Percentiles rank a stretch among this genome's conserved stretches.
Evolutionary conservation across 176 grass and related monocot species (phyloP).

Genomic region (Paspalum notatum): DNA sequence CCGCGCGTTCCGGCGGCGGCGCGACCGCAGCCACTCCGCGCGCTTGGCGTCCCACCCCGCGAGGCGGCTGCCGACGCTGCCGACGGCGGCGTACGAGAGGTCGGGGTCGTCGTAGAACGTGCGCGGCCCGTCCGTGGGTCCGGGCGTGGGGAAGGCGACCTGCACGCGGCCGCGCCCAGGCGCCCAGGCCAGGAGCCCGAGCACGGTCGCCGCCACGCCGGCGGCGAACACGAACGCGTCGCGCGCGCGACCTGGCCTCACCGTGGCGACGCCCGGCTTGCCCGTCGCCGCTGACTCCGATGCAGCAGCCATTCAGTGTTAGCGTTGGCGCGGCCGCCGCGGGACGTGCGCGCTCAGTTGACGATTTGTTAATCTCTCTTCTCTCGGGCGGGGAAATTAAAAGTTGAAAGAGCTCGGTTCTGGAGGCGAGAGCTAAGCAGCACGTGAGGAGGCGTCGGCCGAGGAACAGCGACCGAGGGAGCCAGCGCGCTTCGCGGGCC

Average conservation of each 20-base stretch:
- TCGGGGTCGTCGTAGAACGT: constrained; percentile 75
- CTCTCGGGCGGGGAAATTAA: too few species aligned
- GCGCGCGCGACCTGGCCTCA: constrained; percentile 29
- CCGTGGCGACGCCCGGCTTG: too few species aligned
- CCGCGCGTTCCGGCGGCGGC: neutral
- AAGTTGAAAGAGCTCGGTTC: too few species aligned
- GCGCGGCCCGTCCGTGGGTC: neutral
- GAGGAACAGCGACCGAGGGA: too few species aligned
- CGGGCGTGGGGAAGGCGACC: constrained; percentile 9
- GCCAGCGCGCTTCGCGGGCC: too few species aligned
- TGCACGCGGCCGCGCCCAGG: constrained; percentile 5
- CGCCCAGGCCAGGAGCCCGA: constrained; percentile 37
- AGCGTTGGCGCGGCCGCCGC: neutral
- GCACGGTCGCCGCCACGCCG: constrained; percentile 46
- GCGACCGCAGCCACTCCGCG: constrained; percentile 52
- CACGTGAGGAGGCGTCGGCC: too few species aligned
- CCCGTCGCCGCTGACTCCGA: too few species aligned
- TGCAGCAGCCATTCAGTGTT: neutral
- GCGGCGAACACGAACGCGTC: constrained; percentile 61
- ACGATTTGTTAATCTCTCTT: too few species aligned
- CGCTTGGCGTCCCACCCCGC: constrained; percentile 73
- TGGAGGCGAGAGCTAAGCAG: too few species aligned
- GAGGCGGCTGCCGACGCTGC: constrained; percentile 18
- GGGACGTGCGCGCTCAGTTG: too few species aligned
- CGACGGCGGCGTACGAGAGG: constrained; percentile 61